Conservation (phyloP, 2,329 filamentous ascomycete species). For the Fusarium buharicum region DNA sequence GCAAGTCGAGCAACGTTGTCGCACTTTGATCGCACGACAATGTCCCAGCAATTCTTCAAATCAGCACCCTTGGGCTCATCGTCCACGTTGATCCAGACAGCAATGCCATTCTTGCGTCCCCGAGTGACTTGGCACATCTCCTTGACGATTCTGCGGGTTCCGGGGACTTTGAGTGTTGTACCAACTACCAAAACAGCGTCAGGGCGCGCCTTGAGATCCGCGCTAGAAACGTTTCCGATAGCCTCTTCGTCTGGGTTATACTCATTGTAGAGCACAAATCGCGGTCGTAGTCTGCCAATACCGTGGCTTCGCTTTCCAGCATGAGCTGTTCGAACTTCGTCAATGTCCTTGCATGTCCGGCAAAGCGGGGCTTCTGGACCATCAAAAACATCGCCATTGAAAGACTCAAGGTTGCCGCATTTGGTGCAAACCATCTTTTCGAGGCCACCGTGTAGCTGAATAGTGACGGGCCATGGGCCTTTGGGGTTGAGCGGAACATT, state of each 20-base stretch:
- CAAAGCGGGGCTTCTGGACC: constrained; percentile 87
- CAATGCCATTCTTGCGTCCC: constrained; percentile 82
- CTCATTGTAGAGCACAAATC: constrained; percentile 98
- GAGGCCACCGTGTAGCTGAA: constrained; percentile 93
- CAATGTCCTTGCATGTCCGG: constrained; percentile 75
- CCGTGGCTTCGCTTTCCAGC: constrained; percentile 93
- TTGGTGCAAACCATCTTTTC: constrained; percentile 98
- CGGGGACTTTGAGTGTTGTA: constrained; percentile 94
- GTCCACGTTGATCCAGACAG: constrained; percentile 95
- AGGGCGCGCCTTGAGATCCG: constrained; percentile 85
- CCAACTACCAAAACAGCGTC: constrained; percentile 95
- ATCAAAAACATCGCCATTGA: constrained; percentile 82
- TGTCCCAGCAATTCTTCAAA: constrained; percentile 92
- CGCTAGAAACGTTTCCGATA: constrained; percentile 88
- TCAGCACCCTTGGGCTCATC: constrained; percentile 83
- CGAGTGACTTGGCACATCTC: constrained; percentile 92
- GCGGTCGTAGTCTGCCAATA: constrained; percentile 86
- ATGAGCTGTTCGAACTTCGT: constrained; percentile 77
- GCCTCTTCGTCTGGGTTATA: constrained; percentile 96
- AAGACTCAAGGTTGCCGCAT: constrained; percentile 79
- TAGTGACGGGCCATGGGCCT: constrained; percentile 90
- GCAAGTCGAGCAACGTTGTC: constrained; percentile 85
- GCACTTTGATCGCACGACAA: constrained; percentile 86
- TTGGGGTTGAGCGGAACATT: constrained; percentile 82
- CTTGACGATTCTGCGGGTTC: constrained; percentile 86